Base-by-base conservation (phyloP, 2,329 filamentous ascomycete species). In the Cladophialophora psammophila region DNA sequence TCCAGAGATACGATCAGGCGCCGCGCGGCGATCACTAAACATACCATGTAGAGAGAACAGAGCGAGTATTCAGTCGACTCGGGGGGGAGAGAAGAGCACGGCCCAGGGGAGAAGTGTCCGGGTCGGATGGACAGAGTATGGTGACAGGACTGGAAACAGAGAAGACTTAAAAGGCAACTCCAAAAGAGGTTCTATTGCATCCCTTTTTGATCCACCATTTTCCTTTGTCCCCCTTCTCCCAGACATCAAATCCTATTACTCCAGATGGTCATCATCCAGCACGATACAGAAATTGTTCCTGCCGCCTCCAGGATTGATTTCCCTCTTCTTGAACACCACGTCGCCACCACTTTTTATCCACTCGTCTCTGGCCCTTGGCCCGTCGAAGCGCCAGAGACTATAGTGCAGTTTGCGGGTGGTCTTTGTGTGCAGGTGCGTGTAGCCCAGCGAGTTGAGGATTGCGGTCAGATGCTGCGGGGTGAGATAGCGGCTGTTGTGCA, bases 201-300 rank as follows among this genome's bases (percentile, higher is more conserved):
- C 20, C 20, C 48, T 8, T 9, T 40, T 45, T 18, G 26, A 9
- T 45, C 5, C 6, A 20, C 5, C 5, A 5, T 45, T 45, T 8
- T 13, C 45, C 7, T 26, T 12, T 50, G 8, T n/a, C 3, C 13
- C 45, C 45, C 12, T 2, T 6, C 9, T 20, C 5, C 45, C 18
- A 50, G 20, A 15, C 12, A 15, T 15, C 15, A 50, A 1, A 26
- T 26, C 26, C 45, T 50, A 50, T 9, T 18, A 12, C 45, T 5
- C 34, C n/a, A 40, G 18, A 26, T 60, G 12, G 18, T 36, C 45
- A 5, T 35, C 45, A 15, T 61, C 59, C n/a, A 97, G 78, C 15
- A 92, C 86, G 72, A 98, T 89, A 13, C 91, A 88, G 78, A 98
- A 99, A 76, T 99, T 98, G 79, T 99, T 99, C 76, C 93, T 88